A percentile compares a stretch with the other conserved stretches of the same genome.
phyloP scores from a whole-genome alignment of 257 asterid genomes.

The Fraxinus quadrangulata region DNA sequence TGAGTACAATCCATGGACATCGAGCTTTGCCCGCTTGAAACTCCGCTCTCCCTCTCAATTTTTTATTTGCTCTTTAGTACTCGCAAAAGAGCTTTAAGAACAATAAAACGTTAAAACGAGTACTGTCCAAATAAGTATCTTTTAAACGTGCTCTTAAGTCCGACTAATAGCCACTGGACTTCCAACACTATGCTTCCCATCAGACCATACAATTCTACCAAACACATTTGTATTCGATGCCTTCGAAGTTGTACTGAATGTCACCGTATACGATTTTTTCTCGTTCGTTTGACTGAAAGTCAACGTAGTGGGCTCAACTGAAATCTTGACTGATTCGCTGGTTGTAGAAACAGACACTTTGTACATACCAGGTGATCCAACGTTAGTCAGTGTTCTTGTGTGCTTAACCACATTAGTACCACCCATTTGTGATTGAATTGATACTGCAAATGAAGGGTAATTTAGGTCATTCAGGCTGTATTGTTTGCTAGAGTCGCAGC shows the following conservation, averaged over 20 bases:
- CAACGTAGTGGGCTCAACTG: constrained; percentile 62
- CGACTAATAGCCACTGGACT: constrained; percentile 84
- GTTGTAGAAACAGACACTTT: constrained; percentile 51
- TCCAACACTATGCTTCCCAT: constrained; percentile 78
- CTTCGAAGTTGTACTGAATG: constrained; percentile 53
- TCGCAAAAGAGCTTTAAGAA: too few species aligned
- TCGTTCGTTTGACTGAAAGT: constrained; percentile 51
- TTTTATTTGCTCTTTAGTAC: too few species aligned
- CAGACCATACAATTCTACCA: constrained; percentile 87
- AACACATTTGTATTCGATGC: constrained; percentile 56
- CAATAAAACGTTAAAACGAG: too few species aligned
- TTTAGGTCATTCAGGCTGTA: constrained; percentile 73
- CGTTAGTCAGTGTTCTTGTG: constrained; percentile 76
- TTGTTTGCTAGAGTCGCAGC: constrained; percentile 48
- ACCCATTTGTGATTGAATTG: constrained; percentile 34
- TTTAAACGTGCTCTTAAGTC: too few species aligned
- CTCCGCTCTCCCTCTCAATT: background rate
- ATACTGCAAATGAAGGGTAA: constrained; percentile 81
- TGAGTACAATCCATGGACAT: background rate
- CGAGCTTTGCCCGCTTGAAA: background rate
- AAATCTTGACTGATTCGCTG: constrained; percentile 44
- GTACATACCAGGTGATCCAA: constrained; percentile 72
- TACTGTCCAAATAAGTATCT: background rate
- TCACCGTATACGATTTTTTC: constrained; percentile 70
- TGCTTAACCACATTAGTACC: constrained; percentile 46